Evolutionary conservation across 2,329 filamentous ascomycete species (phyloP).

Genomic region (Fusarium penzigii): DNA sequence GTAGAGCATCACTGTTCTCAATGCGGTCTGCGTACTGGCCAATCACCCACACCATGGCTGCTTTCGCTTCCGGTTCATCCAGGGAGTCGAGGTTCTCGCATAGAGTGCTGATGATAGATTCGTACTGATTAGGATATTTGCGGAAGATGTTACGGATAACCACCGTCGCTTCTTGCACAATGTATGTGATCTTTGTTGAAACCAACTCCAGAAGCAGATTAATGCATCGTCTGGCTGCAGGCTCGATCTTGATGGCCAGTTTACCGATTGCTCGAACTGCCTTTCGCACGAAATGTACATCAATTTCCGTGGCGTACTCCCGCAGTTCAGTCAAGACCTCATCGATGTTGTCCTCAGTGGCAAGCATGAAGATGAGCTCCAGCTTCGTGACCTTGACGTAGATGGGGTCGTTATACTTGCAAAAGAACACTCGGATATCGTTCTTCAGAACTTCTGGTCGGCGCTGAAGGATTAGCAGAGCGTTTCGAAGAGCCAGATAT

Average conservation of each 20-base stretch:
- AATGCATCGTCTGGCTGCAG: conserved; percentile 87
- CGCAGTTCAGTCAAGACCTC: conserved; percentile 91
- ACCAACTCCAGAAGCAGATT: conserved; percentile 90
- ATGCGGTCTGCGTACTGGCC: conserved; percentile 97
- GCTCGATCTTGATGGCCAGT: conserved; percentile 97
- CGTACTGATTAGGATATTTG: conserved; percentile 98
- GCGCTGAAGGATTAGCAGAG: conserved; percentile 88
- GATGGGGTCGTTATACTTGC: conserved; percentile 99
- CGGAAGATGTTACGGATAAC: conserved; percentile 99
- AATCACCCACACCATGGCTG: conserved; percentile 99
- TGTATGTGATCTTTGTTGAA: conserved; percentile 97
- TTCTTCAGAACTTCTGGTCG: conserved; percentile 91
- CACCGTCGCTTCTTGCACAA: conserved; percentile 97
- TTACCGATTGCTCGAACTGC: conserved; percentile 97
- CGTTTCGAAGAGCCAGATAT: conserved; percentile 91
- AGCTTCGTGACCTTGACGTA: conserved; percentile 99
- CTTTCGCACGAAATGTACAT: conserved; percentile 98
- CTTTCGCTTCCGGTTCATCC: conserved; percentile 96
- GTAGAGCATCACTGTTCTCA: conserved; percentile 89
- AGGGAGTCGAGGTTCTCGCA: conserved; percentile 96
- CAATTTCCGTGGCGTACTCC: conserved; percentile 97
- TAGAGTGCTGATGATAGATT: conserved; percentile 92
- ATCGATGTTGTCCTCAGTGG: conserved; percentile 91
- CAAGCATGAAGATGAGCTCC: conserved; percentile 98
- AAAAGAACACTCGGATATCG: conserved; percentile 98